phyloP scores from a whole-genome alignment of 768 basidiomycete species.

The Russula sp. region DNA sequence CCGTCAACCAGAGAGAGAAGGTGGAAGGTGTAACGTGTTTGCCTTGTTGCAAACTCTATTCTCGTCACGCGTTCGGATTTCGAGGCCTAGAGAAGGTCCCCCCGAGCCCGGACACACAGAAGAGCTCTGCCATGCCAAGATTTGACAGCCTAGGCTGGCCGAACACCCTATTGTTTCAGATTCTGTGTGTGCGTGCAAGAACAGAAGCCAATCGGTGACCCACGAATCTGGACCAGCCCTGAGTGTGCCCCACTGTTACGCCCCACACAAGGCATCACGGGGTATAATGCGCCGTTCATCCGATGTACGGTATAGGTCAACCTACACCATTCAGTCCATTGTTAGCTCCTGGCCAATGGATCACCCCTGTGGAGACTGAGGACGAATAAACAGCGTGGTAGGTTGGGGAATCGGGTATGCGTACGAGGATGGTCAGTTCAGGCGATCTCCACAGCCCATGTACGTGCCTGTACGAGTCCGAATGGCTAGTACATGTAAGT shows the following conservation, averaged over 20 bases:
- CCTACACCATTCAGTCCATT: neutral
- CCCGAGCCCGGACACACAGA: neutral
- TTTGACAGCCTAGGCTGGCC: constrained; percentile 6
- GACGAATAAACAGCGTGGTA: neutral
- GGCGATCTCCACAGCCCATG: neutral
- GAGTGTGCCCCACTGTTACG: neutral
- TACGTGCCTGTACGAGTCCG: neutral
- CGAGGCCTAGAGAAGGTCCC: neutral
- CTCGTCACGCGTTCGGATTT: neutral
- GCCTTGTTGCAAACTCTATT: constrained; percentile 9
- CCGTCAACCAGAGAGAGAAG: neutral
- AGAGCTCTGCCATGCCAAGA: neutral
- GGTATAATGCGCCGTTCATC: neutral
- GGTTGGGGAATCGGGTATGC: neutral
- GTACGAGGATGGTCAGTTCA: neutral
- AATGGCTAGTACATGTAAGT: neutral
- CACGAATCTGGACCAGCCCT: neutral
- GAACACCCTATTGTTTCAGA: constrained; percentile 1
- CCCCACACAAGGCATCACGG: neutral
- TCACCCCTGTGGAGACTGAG: neutral
- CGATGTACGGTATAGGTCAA: neutral
- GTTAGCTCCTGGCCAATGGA: neutral
- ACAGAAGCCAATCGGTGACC: constrained; percentile 13
- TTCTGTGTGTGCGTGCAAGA: constrained; percentile 2
- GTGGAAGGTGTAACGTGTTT: neutral